Evolutionary conservation across 1,284 basidiomycete species (phyloP), one percentile per base, ranked within the genome.

Genomic region (Austropuccinia psidii): DNA sequence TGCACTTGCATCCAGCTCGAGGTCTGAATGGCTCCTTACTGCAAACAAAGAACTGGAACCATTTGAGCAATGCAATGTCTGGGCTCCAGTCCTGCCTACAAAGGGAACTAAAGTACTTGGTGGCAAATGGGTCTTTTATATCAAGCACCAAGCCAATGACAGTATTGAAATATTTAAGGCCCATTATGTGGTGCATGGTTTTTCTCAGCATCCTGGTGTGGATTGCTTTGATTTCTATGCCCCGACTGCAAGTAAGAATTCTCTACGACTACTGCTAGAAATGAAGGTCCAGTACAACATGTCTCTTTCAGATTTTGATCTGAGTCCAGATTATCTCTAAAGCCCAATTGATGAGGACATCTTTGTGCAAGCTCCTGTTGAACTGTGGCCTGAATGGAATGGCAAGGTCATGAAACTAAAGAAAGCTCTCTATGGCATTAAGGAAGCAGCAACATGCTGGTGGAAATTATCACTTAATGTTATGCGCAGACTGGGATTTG

Each of bases 391-490:
- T 54, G 50, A 54, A 54, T 27, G 9, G 13, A 54, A 54, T 11
- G 43, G 43, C 11, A 54, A 54, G 24, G 50, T 54, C 9, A 15
- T 13, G 11, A 54, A 54, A 24, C 33, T 65, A 11, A 47, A 65
- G 24, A 47, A 50, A n/a, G 65, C 65, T 24, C 24, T 68, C 35
- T 68, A 68, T 29, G n/a, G n/a, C n/a, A n/a, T n/a, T n/a, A n/a
- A n/a, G n/a, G n/a, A n/a, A n/a, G n/a, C n/a, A n/a, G n/a, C n/a
- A n/a, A n/a, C n/a, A n/a, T n/a, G n/a, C n/a, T n/a, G n/a, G n/a
- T n/a, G n/a, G n/a, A n/a, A n/a, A n/a, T n/a, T n/a, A n/a, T n/a
- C n/a, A n/a, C n/a, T n/a, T n/a, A n/a, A n/a, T n/a, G n/a, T n/a
- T n/a, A n/a, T n/a, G n/a, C n/a, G n/a, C n/a, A n/a, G n/a, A n/a